Evolutionary conservation across 768 basidiomycete species (phyloP).

Genomic region (Russula sp.): DNA sequence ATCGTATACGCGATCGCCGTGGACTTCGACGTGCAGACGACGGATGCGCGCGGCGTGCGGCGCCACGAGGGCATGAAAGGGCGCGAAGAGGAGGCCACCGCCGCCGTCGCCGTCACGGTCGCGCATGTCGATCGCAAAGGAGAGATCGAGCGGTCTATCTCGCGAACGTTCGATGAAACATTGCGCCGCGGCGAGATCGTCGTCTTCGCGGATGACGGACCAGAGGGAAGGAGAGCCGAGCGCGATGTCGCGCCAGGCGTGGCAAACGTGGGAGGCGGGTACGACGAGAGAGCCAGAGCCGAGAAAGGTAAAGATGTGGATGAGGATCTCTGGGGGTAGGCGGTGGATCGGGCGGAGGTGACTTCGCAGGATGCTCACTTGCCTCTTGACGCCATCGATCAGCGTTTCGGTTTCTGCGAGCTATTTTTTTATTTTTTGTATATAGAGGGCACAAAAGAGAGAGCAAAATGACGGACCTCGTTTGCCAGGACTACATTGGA

Average conservation of each 20-base stretch:
- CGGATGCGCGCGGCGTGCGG: background rate
- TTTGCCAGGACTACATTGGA: background rate
- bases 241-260: background rate
- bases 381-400: background rate
- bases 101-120: no score
- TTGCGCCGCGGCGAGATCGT: background rate
- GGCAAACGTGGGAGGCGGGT: constrained; percentile 7
- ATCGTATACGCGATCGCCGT: constrained; percentile 7
- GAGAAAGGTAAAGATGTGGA: constrained; percentile 8
- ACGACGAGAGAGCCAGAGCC: constrained; percentile 1
- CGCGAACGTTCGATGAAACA: constrained; percentile 1
- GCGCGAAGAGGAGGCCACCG: no score
- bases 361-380: background rate
- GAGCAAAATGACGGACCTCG: constrained; percentile 3
- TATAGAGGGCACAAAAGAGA: no score
- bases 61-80: background rate
- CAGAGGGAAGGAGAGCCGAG: background rate
- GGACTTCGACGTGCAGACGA: background rate
- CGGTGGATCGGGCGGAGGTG: constrained; percentile 1
- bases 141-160: constrained; percentile 1
- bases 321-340: constrained; percentile 11
- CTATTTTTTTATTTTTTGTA: no score
- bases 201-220: constrained; percentile 9
- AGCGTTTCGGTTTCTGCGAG: constrained; percentile 3
- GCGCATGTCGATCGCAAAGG: background rate